Conservation (phyloP, 192 early-diverging fungal genomes). For the Mortierella claussenii region DNA sequence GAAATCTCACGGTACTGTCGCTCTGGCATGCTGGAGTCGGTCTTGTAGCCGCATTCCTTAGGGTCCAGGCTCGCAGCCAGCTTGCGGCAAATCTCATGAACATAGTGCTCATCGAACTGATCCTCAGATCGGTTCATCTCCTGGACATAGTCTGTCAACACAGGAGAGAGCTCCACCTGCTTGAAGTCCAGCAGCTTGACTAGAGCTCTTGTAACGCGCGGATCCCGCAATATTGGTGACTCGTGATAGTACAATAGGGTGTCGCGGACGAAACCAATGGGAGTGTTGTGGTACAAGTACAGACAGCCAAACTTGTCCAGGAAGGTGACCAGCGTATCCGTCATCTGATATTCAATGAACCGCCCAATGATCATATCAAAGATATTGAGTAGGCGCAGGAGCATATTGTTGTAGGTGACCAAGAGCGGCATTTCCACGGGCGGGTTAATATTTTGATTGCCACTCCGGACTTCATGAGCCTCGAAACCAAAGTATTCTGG, state of each 20-base stretch:
- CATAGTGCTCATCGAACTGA: constrained; percentile 61
- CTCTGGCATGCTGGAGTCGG: constrained; percentile 59
- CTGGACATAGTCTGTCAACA: constrained; percentile 55
- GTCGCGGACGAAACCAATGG: constrained; percentile 74
- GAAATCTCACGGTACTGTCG: constrained; percentile 69
- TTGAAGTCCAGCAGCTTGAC: constrained; percentile 44
- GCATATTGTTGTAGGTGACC: constrained; percentile 75
- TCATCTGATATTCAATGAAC: constrained; percentile 73
- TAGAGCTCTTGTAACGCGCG: constrained; percentile 52
- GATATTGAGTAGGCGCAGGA: constrained; percentile 71
- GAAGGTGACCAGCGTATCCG: constrained; percentile 65
- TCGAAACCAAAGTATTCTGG: constrained; percentile 84
- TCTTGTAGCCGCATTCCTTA: constrained; percentile 63
- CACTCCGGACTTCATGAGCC: constrained; percentile 64
- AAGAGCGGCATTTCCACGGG: constrained; percentile 69
- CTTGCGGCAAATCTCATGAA: constrained; percentile 62
- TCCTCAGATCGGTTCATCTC: constrained; percentile 53
- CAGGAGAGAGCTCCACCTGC: constrained; percentile 27
- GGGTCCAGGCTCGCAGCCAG: constrained; percentile 60
- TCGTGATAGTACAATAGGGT: constrained; percentile 75
- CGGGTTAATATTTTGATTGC: constrained; percentile 62
- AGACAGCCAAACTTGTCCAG: constrained; percentile 71
- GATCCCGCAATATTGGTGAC: constrained; percentile 68
- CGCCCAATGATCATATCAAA: constrained; percentile 75
- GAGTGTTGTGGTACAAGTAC: constrained; percentile 73